A percentile compares a stretch with the other conserved stretches of the same genome.
These are phyloP conservation scores for Helichrysum umbraculigerum DNA, from an alignment of 129 eudicot genomes.

Conservation along the genomic window DNA sequence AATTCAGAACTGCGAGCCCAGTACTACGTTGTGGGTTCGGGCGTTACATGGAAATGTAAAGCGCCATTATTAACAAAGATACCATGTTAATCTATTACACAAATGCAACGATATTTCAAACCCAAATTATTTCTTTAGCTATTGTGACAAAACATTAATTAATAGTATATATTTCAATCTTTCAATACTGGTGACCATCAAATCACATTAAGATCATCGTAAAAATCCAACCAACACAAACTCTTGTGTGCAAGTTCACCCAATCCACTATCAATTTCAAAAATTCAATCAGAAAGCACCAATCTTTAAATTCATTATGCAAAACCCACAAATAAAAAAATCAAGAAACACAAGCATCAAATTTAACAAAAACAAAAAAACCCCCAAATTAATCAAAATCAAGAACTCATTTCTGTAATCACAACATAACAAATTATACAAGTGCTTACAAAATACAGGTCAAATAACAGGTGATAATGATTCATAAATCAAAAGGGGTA, in stretches of 20 bases:
- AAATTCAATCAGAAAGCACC: slow-evolving; percentile 10
- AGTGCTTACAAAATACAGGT: slow-evolving; percentile 5
- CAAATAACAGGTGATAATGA: slow-evolving; percentile 1
- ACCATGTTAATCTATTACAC: background rate
- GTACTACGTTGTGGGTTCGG: no score
- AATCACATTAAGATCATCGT: slow-evolving; percentile 2
- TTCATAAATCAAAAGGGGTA: slow-evolving; percentile 7
- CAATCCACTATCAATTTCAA: background rate
- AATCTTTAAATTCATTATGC: background rate
- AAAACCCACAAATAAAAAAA: background rate
- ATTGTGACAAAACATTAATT: background rate
- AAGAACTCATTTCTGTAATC: slow-evolving; percentile 14
- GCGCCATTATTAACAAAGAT: background rate
- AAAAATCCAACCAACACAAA: background rate
- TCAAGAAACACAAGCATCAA: slow-evolving; percentile 15
- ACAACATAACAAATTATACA: background rate
- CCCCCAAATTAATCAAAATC: slow-evolving; percentile 18
- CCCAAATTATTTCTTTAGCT: background rate
- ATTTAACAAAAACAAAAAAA: slow-evolving; percentile 2
- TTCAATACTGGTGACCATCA: slow-evolving; percentile 23
- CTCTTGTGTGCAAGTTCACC: background rate
- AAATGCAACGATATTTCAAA: background rate
- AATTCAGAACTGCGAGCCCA: no score
- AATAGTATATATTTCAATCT: background rate
- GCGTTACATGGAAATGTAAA: background rate